phyloP scores from a whole-genome alignment of 768 basidiomycete species.

The Leccinum pellstonianum region DNA sequence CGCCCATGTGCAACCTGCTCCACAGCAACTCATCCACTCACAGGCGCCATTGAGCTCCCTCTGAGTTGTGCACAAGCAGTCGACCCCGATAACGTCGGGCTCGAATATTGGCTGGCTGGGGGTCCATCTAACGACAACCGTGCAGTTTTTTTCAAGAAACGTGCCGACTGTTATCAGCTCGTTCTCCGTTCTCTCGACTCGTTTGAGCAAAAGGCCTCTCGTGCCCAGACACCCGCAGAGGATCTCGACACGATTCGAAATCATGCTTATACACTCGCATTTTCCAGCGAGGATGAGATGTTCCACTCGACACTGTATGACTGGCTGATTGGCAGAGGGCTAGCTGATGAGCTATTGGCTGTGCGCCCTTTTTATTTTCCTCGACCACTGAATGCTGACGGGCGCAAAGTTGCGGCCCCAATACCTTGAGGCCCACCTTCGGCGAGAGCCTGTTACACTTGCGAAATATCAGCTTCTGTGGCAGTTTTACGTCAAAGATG shows the following conservation, averaged over 20 bases:
- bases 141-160: conserved; percentile 52
- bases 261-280: conserved; percentile 85
- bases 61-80: conserved; percentile 76
- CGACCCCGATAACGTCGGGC: conserved; percentile 73
- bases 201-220: conserved; percentile 66
- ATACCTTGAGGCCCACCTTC: conserved; percentile 86
- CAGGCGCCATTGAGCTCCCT: conserved; percentile 85
- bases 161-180: conserved; percentile 77
- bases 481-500: conserved; percentile 96
- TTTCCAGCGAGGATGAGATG: conserved; percentile 83
- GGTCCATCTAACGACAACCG: conserved; percentile 59
- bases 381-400: conserved; percentile 12
- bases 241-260: conserved; percentile 72
- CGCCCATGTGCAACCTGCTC: not conserved
- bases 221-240: conserved; percentile 35
- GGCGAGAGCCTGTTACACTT: conserved; percentile 74
- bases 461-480: conserved; percentile 88
- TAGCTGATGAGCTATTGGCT: conserved; percentile 89
- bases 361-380: conserved; percentile 42
- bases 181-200: conserved; percentile 78
- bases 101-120: conserved; percentile 74
- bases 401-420: conserved; percentile 69
- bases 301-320: conserved; percentile 95
- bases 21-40: conserved; percentile 1
- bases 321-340: conserved; percentile 79